Evolutionary conservation across 2,329 filamentous ascomycete genomes (phyloP), one percentile per base, ranked within the genome.

Genomic region (Epichloe typhina): DNA sequence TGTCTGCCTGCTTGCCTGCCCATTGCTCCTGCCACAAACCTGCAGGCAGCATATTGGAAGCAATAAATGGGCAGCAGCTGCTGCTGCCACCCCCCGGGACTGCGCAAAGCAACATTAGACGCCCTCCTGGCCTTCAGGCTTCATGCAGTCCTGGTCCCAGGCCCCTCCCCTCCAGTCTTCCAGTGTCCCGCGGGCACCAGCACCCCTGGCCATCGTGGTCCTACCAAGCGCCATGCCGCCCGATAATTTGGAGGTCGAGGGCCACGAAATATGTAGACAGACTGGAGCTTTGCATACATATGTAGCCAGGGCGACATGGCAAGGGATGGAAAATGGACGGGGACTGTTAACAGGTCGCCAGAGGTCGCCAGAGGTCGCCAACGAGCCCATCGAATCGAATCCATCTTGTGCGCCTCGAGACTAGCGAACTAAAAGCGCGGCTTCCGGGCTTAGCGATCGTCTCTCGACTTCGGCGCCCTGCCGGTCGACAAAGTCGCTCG

Each of bases 391-490:
- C 39, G 3, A 46, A 17, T 33, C 39, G 6, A 46, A 23, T 33
- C 19, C 33, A 21, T 38, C 31, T 46, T 47, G 52, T 51, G 49
- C 52, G 46, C 46, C 52, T 45, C 41, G 33, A 53, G 23, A 49
- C 49, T 53, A 50, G 49, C 52, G 52, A 53, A 40, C 15, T 36
- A 54, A 50, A 53, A 53, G 54, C 52, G 54, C 54, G 54, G 54
- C 47, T 52, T 52, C 54, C 50, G 50, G 52, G 54, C 54, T 54
- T 53, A 53, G 54, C 54, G 49, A 55, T 54, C 54, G 47, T 42
- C 50, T 55, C 50, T 54, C 52, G 47, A 38, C 51, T 54, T 54
- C 48, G 45, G 51, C 47, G 42, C 52, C 38, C 36, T 50, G 17
- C 47, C 51, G 46, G 49, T 35, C 43, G 15, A 46, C 33, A 44